Evolutionary conservation across 2,329 filamentous ascomycete genomes (phyloP).

Genomic region (Sclerotinia glacialis): DNA sequence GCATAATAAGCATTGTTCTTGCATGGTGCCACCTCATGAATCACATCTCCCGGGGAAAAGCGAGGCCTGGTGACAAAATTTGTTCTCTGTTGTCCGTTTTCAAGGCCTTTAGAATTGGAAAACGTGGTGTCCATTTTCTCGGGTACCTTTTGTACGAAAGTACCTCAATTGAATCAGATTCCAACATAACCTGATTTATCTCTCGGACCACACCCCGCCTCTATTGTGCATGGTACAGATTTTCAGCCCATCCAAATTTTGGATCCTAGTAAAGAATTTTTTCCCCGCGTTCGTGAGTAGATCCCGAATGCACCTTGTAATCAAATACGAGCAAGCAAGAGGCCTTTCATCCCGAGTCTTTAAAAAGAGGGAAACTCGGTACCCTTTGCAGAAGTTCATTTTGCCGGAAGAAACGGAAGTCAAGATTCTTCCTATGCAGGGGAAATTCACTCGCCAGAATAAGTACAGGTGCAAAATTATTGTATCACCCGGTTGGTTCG

Average conservation of each 20-base stretch:
- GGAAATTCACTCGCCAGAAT: not conserved
- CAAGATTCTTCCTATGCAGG: conserved; percentile 10
- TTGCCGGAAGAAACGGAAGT: not conserved
- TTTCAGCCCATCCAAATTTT: conserved; percentile 13
- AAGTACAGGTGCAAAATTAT: not conserved
- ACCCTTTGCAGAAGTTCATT: not conserved
- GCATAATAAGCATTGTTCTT: conserved; percentile 15
- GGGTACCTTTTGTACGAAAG: not conserved
- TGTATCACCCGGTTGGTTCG: not conserved
- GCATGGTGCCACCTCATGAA: conserved; percentile 17
- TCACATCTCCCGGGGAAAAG: conserved; percentile 11
- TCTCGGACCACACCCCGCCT: conserved; percentile 9
- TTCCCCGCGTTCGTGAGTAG: conserved; percentile 20
- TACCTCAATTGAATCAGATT: conserved; percentile 12
- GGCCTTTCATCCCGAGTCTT: not conserved
- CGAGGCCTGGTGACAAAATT: conserved; percentile 18
- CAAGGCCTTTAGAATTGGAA: not conserved
- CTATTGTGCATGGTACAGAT: conserved; percentile 12
- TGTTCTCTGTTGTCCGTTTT: conserved; percentile 17
- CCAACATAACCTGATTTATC: conserved; percentile 11
- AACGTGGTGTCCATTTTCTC: conserved; percentile 6
- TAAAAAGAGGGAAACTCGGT: not conserved
- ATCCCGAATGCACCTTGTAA: conserved; percentile 1
- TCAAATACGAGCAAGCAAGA: conserved; percentile 8
- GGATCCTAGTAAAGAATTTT: not conserved